Conservation (phyloP, 2,329 filamentous ascomycete genomes). For the Graphiopsis chlorocephala region DNA sequence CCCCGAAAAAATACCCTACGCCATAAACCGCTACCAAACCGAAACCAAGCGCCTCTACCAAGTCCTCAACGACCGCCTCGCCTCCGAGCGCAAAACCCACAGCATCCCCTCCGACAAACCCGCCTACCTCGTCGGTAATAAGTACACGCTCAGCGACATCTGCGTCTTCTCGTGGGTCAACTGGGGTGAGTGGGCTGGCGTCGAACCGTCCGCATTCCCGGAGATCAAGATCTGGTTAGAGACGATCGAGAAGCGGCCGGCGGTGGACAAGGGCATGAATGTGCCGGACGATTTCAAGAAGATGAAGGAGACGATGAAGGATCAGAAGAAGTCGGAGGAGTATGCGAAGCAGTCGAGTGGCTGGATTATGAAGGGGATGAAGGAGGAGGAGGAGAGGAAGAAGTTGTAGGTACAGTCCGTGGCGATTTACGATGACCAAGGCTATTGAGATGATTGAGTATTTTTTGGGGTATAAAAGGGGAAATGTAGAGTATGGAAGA, state of each 20-base stretch:
- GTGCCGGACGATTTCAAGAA: constrained; percentile 61
- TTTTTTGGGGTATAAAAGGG: not conserved
- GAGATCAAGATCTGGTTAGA: constrained; percentile 72
- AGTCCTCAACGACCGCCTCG: constrained; percentile 68
- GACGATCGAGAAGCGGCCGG: constrained; percentile 63
- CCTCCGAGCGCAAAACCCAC: constrained; percentile 39
- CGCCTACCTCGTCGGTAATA: constrained; percentile 58
- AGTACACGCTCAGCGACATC: constrained; percentile 70
- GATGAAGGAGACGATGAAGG: constrained; percentile 56
- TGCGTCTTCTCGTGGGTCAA: constrained; percentile 75
- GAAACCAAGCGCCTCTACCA: constrained; percentile 76
- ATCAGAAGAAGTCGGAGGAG: constrained; percentile 57
- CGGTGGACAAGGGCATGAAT: constrained; percentile 69
- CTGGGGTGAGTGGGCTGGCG: constrained; percentile 54
- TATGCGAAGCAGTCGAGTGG: constrained; percentile 60
- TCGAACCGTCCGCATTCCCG: constrained; percentile 70
- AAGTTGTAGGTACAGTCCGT: constrained; percentile 18
- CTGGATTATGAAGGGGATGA: constrained; percentile 41
- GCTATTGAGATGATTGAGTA: not conserved
- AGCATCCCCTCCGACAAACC: not conserved
- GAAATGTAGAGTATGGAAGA: not conserved
- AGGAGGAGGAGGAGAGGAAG: constrained; percentile 40
- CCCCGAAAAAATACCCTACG: constrained; percentile 75
- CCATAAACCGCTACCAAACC: constrained; percentile 73
- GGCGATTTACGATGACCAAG: not conserved